Percentiles rank a stretch among this genome's conserved stretches.
Evolutionary conservation across 225 moss, liverwort and hornwort species (phyloP).

Genomic region (Neckera pumila): DNA sequence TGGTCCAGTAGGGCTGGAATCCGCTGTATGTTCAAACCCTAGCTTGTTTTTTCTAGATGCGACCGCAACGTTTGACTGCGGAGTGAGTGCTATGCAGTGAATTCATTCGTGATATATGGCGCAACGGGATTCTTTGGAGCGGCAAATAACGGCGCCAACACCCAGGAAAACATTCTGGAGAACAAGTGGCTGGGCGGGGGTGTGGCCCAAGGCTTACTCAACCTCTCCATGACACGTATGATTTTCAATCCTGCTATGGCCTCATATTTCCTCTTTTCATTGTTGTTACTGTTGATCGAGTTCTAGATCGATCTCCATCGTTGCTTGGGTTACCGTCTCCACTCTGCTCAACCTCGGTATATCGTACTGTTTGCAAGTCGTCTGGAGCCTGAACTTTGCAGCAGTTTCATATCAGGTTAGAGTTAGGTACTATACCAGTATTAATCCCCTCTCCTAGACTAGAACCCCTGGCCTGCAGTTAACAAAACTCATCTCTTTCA

Average conservation of each 20-base stretch:
- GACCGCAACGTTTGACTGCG: neutral
- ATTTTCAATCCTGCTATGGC: neutral
- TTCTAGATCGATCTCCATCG: neutral
- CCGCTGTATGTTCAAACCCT: neutral
- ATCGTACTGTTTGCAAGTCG: neutral
- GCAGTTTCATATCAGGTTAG: neutral
- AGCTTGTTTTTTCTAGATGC: no score
- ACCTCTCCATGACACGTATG: constrained; percentile 50
- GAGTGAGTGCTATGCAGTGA: constrained; percentile 22
- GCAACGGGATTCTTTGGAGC: constrained; percentile 76
- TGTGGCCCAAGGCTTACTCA: constrained; percentile 72
- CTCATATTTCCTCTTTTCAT: neutral
- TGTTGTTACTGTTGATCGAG: neutral
- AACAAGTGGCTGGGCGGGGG: constrained; percentile 82
- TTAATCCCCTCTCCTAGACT: neutral
- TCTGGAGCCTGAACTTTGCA: neutral
- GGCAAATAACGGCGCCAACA: constrained; percentile 42
- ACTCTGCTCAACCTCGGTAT: neutral
- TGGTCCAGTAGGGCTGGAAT: neutral
- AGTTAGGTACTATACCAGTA: neutral
- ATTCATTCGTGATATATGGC: constrained; percentile 65
- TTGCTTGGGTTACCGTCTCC: neutral
- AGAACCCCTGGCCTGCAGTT: neutral
- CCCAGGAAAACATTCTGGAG: constrained; percentile 39
- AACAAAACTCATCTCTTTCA: neutral